Percentiles rank a stretch among this genome's conserved stretches.
Evolutionary conservation across 371 early-diverging fungal genomes (phyloP).

Genomic region (Smittium culicis): DNA sequence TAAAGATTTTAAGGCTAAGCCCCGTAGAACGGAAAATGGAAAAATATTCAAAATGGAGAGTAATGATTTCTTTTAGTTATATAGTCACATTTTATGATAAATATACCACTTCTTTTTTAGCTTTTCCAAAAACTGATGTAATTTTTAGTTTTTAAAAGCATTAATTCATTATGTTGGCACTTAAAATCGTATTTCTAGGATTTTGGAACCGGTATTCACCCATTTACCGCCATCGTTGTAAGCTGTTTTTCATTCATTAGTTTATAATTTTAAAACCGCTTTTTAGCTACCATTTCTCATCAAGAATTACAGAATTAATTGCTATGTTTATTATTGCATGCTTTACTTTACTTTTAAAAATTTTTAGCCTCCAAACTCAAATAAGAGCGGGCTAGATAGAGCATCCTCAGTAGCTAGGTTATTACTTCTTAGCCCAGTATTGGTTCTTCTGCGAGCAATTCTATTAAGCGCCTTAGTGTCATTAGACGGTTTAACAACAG

Average conservation of each 20-base stretch:
- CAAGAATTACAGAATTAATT: too few species aligned
- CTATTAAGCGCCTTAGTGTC: neutral
- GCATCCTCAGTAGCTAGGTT: neutral
- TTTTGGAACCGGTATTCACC: slow-evolving; percentile 74
- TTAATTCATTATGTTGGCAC: too few species aligned
- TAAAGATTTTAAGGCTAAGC: too few species aligned
- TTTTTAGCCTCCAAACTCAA: slow-evolving; percentile 21
- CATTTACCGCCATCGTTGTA: slow-evolving; percentile 73
- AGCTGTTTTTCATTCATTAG: too few species aligned
- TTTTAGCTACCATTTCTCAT: too few species aligned
- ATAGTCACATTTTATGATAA: neutral
- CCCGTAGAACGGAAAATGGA: too few species aligned
- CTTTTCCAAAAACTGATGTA: too few species aligned
- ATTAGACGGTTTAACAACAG: neutral
- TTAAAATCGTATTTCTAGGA: slow-evolving; percentile 38
- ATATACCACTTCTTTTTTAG: neutral
- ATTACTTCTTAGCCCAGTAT: neutral
- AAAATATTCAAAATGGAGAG: slow-evolving; percentile 32
- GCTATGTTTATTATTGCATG: too few species aligned
- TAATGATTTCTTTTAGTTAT: neutral
- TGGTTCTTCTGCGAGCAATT: neutral
- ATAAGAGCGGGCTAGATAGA: slow-evolving; percentile 13
- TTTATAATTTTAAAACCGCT: too few species aligned
- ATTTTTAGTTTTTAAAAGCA: too few species aligned
- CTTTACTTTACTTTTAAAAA: too few species aligned